phyloP scores from a whole-genome alignment of 495 filamentous ascomycete species.

The Amorphotheca resinae region DNA sequence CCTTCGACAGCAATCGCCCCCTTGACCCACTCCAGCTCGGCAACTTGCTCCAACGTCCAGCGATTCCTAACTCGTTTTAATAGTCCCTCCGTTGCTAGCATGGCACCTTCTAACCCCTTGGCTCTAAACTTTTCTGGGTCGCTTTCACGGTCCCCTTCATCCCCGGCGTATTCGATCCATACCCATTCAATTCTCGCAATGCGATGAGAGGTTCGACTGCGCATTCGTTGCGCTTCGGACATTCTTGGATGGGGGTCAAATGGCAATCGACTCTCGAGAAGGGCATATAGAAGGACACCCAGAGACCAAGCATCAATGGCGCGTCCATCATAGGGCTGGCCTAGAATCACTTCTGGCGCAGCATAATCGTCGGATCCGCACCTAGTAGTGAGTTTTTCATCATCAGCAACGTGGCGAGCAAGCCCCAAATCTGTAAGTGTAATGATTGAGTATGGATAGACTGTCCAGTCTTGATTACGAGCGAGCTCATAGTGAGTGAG shows the following conservation, averaged over 20 bases:
- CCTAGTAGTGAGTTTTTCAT: constrained; percentile 70
- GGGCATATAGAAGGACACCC: constrained; percentile 83
- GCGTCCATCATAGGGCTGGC: constrained; percentile 88
- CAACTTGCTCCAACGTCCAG: constrained; percentile 60
- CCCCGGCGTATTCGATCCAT: constrained; percentile 72
- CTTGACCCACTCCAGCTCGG: constrained; percentile 60
- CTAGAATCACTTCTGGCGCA: constrained; percentile 89
- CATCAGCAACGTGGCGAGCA: constrained; percentile 68
- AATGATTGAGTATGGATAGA: constrained; percentile 65
- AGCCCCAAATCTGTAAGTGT: constrained; percentile 89
- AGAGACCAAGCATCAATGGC: constrained; percentile 89
- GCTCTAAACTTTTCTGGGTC: constrained; percentile 39
- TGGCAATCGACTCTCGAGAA: constrained; percentile 82
- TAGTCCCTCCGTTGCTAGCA: constrained; percentile 67
- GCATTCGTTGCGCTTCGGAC: constrained; percentile 55
- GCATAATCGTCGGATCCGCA: constrained; percentile 97
- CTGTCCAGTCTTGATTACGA: constrained; percentile 45
- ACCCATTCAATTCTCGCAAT: constrained; percentile 91
- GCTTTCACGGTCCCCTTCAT: constrained; percentile 52
- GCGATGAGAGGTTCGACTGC: constrained; percentile 72
- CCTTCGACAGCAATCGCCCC: constrained; percentile 58
- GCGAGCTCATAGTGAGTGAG: constrained; percentile 43
- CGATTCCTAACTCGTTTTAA: constrained; percentile 67
- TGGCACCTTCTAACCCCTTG: constrained; percentile 55
- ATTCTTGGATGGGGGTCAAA: constrained; percentile 77